phyloP scores from a whole-genome alignment of 1,284 basidiomycete species.

The Sanguinoderma infundibulare region DNA sequence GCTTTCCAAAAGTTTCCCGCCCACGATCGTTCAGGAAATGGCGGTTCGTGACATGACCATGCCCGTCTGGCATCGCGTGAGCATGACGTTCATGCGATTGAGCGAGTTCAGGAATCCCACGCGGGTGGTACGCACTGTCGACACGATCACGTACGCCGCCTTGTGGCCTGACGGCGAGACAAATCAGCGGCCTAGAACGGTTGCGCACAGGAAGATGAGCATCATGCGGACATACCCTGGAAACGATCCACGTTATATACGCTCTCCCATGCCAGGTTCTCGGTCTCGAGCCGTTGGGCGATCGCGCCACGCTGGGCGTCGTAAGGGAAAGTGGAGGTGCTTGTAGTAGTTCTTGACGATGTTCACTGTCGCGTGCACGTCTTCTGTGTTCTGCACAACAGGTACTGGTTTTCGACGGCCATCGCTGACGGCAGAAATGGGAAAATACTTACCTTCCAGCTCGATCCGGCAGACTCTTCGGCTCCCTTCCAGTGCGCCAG shows the following conservation, averaged over 20 bases:
- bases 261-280: slow-evolving; percentile 51
- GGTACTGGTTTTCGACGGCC: background rate
- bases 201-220: too few species aligned
- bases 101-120: slow-evolving; percentile 63
- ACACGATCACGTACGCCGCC: slow-evolving; percentile 60
- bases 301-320: slow-evolving; percentile 62
- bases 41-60: slow-evolving; percentile 31
- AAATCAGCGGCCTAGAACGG: slow-evolving; percentile 8
- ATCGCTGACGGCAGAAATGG: background rate
- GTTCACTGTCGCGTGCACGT: slow-evolving; percentile 42
- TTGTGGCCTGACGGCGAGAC: slow-evolving; percentile 33
- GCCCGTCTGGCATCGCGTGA: slow-evolving; percentile 23
- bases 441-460: slow-evolving; percentile 46
- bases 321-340: slow-evolving; percentile 56
- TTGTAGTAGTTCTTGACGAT: slow-evolving; percentile 41
- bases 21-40: slow-evolving; percentile 21
- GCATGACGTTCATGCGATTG: slow-evolving; percentile 74
- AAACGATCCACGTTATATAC: slow-evolving; percentile 72
- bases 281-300: slow-evolving; percentile 49
- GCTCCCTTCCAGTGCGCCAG: too few species aligned
- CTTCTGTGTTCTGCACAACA: slow-evolving; percentile 49
- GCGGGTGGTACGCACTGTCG: slow-evolving; percentile 59
- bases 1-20: slow-evolving; percentile 15
- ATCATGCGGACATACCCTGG: slow-evolving; percentile 51
- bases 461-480: slow-evolving; percentile 42